Evolutionary conservation across 495 filamentous ascomycete species (phyloP).

Genomic region (Penicillium ochrochloron): DNA sequence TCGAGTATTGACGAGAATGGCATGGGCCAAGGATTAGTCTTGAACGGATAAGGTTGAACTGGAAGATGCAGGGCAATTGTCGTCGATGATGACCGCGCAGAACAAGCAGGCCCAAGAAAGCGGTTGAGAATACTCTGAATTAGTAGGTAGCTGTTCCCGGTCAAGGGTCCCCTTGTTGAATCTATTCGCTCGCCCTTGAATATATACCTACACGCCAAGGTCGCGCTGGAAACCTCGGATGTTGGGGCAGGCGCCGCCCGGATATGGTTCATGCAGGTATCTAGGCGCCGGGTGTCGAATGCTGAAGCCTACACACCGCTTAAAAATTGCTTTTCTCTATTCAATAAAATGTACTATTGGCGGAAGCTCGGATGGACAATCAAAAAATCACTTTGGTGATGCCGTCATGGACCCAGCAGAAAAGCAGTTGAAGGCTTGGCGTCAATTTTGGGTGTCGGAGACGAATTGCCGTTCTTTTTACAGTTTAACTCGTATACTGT

Average conservation of each 20-base stretch:
- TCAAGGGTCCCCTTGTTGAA: not conserved
- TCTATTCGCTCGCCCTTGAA: not conserved
- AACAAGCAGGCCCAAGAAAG: not conserved
- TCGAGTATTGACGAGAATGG: conserved; percentile 22
- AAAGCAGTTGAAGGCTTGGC: not conserved
- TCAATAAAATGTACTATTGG: not conserved
- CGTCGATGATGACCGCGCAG: not conserved
- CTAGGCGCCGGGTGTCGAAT: not conserved
- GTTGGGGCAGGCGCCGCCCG: not conserved
- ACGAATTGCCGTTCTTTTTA: not conserved
- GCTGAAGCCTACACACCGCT: not conserved
- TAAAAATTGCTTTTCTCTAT: not conserved
- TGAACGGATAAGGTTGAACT: not conserved
- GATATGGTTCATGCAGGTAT: not conserved
- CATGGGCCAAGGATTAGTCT: conserved; percentile 10
- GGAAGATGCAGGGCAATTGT: not conserved
- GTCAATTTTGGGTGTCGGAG: not conserved
- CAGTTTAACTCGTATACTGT: too few relatives aligned
- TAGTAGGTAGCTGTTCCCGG: too few relatives aligned
- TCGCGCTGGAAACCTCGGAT: not conserved
- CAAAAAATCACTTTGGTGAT: not conserved
- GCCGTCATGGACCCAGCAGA: not conserved
- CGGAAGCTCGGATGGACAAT: not conserved
- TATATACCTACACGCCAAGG: conserved; percentile 10
- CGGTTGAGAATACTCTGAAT: not conserved